A percentile compares a stretch with the other conserved stretches of the same genome.
These are phyloP conservation scores for Saussurea involucrata DNA, from an alignment of 129 eudicot genomes.

Conservation along the genomic window DNA sequence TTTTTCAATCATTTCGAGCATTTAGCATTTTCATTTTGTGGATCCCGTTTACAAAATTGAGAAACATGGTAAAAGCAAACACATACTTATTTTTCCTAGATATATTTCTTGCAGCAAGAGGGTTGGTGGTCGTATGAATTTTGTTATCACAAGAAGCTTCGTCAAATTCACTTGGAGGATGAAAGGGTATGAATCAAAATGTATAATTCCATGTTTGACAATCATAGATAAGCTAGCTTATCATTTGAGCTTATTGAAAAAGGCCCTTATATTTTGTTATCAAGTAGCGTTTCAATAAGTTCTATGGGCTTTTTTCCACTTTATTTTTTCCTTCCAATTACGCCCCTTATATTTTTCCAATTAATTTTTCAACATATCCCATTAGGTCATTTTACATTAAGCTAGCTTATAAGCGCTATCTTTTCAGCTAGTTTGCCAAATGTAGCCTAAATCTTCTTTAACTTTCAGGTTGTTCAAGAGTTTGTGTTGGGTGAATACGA, in stretches of 20 bases:
- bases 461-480: constrained; percentile 70
- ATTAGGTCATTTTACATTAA: not conserved
- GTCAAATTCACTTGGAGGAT: constrained; percentile 86
- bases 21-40: not conserved
- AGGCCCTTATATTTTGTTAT: not conserved
- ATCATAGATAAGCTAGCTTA: not conserved
- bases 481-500: constrained; percentile 82
- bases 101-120: constrained; percentile 70
- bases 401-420: not conserved
- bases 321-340: not conserved
- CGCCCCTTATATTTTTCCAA: not conserved
- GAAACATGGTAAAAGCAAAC: not conserved
- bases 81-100: not conserved
- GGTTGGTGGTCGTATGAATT: constrained; percentile 98
- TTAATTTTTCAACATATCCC: not conserved
- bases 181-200: constrained; percentile 46
- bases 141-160: constrained; percentile 64
- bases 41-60: not conserved
- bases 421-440: not conserved
- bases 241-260: not conserved
- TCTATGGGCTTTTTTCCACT: not conserved
- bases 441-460: not conserved
- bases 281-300: not conserved
- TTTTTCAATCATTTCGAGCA: not conserved
- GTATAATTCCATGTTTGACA: not conserved